These are phyloP conservation scores for Fraxinus xanthoxyloides DNA, from an alignment of 305 asterid genomes.

Conservation along the genomic window DNA sequence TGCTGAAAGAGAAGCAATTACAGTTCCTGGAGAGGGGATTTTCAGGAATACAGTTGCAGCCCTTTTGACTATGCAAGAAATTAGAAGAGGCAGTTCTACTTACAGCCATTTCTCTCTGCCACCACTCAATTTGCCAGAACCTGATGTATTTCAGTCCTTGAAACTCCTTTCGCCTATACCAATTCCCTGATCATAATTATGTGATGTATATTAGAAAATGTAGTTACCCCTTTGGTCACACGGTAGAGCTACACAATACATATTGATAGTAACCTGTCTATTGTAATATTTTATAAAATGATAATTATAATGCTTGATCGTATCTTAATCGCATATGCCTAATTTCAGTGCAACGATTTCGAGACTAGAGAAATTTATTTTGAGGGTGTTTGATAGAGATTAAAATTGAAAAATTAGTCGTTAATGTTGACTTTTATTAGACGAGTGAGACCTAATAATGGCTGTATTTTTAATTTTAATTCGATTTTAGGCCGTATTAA, in stretches of 20 bases:
- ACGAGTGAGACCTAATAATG: too few relatives aligned
- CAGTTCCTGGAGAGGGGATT: constrained; percentile 64
- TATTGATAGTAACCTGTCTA: not conserved
- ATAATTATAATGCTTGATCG: not conserved
- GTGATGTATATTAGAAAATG: not conserved
- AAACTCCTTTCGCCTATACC: constrained; percentile 50
- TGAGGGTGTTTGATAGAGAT: too few relatives aligned
- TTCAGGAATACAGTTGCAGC: constrained; percentile 89
- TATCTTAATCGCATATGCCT: too few relatives aligned
- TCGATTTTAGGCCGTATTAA: too few relatives aligned
- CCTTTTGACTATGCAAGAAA: constrained; percentile 75
- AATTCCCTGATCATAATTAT: constrained; percentile 35
- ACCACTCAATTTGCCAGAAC: constrained; percentile 73
- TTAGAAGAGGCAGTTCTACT: constrained; percentile 90
- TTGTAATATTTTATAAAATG: not conserved
- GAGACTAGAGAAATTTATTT: too few relatives aligned
- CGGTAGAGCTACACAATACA: not conserved
- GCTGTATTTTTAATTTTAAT: too few relatives aligned
- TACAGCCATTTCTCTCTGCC: constrained; percentile 82
- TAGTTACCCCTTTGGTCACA: not conserved
- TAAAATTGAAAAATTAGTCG: too few relatives aligned
- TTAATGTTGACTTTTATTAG: too few relatives aligned
- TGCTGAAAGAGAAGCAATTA: constrained; percentile 19
- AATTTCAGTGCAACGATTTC: too few relatives aligned
- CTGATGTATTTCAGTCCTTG: constrained; percentile 49